Evolutionary conservation across 2,329 filamentous ascomycete species (phyloP), one percentile per base, ranked within the genome.

Genomic region (Epichloe gansuensis): DNA sequence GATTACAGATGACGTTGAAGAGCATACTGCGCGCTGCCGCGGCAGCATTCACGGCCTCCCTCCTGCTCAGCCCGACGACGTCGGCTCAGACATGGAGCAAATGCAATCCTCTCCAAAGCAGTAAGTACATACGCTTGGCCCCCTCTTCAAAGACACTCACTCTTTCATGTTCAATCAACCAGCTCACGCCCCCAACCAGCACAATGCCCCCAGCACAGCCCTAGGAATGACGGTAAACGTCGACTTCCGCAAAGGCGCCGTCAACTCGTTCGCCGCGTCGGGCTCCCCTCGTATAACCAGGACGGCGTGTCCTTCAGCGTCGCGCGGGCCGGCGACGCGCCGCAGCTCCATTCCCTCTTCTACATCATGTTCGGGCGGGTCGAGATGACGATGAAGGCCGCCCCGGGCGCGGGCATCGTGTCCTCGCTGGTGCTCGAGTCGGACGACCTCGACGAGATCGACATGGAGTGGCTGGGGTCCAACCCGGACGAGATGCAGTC

Each of bases 321-420:
- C 50, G 70, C 81, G 50, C 73, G 83, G 63, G 76, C 83, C 49
- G 91, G 91, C 53, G 88, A 98, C 65, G 81, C 89, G 3, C 93
- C 93, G 0, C 86, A 91, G 67, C 80, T 98, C 56, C 78, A 79
- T 58, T 95, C 90, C 56, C 81, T 93, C 62, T 97, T 95, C 80
- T 97, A 96, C 76, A 95, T 98, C 73, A 97, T 98, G 93, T 98
- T 96, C 67, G 93, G 93, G 59, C 86, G 85, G 57, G 87, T 96
- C 64, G 86, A 95, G 59, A 81, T 91, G 59, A 84, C 81, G 35
- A 78, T 96, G 74, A 91, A 91, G 70, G 83, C 88, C 28, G 90
- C 93, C 9, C 85, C 90, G 0, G 93, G 93, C 7, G 83, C 81
- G 9, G 93, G 93, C 55, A 96, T 98, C 61, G 91, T 98, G 58